Percentiles rank a stretch among this genome's conserved stretches.
Conservation (phyloP, 2,329 filamentous ascomycete genomes). For the Lasiodiplodia gonubiensis region DNA sequence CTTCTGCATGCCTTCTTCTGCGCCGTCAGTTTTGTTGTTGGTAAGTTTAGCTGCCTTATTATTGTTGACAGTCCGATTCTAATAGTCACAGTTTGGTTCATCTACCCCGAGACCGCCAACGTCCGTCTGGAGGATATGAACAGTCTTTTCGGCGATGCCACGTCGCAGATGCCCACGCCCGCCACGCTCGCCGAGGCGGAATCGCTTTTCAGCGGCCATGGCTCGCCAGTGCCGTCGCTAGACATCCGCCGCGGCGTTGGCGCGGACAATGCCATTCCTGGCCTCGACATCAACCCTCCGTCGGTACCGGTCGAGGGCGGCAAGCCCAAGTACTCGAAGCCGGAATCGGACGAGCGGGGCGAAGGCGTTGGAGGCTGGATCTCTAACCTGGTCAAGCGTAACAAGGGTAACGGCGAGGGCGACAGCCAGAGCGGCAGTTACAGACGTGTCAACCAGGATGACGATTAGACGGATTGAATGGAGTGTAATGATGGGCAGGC, state of each 20-base stretch:
- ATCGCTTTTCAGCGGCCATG: constrained; percentile 73
- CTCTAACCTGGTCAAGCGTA: constrained; percentile 66
- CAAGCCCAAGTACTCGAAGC: constrained; percentile 51
- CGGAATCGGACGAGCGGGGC: constrained; percentile 36
- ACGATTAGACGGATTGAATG: constrained; percentile 31
- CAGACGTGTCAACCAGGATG: constrained; percentile 53
- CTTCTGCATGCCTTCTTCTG: constrained; percentile 97
- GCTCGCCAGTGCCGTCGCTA: constrained; percentile 80
- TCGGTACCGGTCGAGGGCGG: constrained; percentile 61
- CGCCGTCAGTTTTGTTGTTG: constrained; percentile 90
- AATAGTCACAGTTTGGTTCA: constrained; percentile 78
- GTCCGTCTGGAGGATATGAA: constrained; percentile 98
- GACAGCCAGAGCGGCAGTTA: constrained; percentile 53
- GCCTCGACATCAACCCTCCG: constrained; percentile 81
- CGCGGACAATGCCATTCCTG: constrained; percentile 74
- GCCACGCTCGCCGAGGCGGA: constrained; percentile 77
- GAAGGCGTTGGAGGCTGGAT: constrained; percentile 74
- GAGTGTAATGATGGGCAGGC: constrained; percentile 6
- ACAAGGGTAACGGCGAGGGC: constrained; percentile 53
- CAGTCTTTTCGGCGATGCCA: constrained; percentile 89
- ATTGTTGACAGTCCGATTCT: constrained; percentile 30
- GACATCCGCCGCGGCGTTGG: constrained; percentile 66
- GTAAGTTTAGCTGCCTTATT: constrained; percentile 62
- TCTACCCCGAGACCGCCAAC: constrained; percentile 96
- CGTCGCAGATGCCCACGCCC: constrained; percentile 80